Conservation (phyloP, 495 filamentous ascomycete species). For the Penicillium verhagenii region DNA sequence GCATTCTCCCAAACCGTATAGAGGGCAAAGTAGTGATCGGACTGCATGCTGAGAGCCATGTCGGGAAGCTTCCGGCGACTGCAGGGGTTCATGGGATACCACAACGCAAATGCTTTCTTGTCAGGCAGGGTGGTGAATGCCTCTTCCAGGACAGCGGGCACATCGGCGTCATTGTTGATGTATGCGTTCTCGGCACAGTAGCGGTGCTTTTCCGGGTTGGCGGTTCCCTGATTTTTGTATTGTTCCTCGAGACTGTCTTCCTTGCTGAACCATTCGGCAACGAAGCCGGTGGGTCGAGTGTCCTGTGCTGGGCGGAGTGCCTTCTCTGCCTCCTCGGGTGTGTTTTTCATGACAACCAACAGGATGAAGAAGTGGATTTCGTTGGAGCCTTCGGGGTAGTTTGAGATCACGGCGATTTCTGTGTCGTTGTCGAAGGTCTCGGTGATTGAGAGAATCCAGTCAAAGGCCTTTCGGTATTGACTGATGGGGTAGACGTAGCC, state of each 20-base stretch:
- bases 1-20: constrained; percentile 51
- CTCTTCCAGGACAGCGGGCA: constrained; percentile 39
- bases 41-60: constrained; percentile 53
- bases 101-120: constrained; percentile 41
- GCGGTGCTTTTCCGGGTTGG: constrained; percentile 43
- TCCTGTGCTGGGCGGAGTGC: constrained; percentile 37
- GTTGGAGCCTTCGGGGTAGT: constrained; percentile 22
- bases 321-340: constrained; percentile 24
- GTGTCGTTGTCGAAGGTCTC: constrained; percentile 38
- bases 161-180: constrained; percentile 41
- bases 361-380: constrained; percentile 36
- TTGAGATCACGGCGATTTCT: constrained; percentile 42
- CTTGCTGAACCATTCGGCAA: constrained; percentile 31
- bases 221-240: constrained; percentile 37
- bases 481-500: constrained; percentile 44
- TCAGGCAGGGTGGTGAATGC: constrained; percentile 45
- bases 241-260: constrained; percentile 39
- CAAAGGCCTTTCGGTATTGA: constrained; percentile 39
- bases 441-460: constrained; percentile 41
- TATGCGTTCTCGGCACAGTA: constrained; percentile 53
- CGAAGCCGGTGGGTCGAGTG: constrained; percentile 29
- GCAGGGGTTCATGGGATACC: constrained; percentile 49
- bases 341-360: constrained; percentile 43
- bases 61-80: constrained; percentile 35
- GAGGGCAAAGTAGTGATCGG: constrained; percentile 54